Evolutionary conservation across 805 yeast genomes (phyloP).

Genomic region (Ogataea chonburiensis): DNA sequence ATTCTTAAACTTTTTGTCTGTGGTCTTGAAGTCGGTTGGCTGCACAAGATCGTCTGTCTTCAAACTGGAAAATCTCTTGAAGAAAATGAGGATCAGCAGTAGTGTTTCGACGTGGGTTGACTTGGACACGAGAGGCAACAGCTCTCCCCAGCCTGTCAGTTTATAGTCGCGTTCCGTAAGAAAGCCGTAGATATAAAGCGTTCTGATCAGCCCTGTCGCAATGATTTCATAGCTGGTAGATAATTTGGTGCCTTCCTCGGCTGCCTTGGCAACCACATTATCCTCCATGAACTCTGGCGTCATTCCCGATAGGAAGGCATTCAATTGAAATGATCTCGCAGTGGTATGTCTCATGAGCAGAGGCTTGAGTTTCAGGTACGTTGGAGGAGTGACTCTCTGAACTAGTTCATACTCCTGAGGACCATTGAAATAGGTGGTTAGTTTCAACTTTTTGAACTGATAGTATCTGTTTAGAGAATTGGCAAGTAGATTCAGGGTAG

Average conservation of each 20-base stretch:
- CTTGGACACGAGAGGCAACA: constrained; percentile 40
- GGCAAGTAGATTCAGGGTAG: constrained; percentile 65
- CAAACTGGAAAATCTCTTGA: constrained; percentile 36
- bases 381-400: constrained; percentile 54
- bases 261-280: constrained; percentile 18
- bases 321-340: constrained; percentile 34
- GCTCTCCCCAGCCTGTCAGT: constrained; percentile 52
- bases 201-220: constrained; percentile 54
- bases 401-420: constrained; percentile 38
- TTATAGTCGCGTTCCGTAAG: constrained; percentile 41
- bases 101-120: constrained; percentile 38
- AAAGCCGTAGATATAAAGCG: constrained; percentile 51
- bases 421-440: constrained; percentile 36
- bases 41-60: constrained; percentile 42
- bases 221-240: constrained; percentile 51
- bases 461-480: constrained; percentile 78
- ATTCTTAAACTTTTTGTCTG: constrained; percentile 38
- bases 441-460: constrained; percentile 66
- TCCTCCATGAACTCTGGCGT: constrained; percentile 33
- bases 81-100: constrained; percentile 47
- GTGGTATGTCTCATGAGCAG: constrained; percentile 33
- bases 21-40: constrained; percentile 33
- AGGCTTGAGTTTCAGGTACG: constrained; percentile 41
- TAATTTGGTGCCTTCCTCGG: constrained; percentile 34
- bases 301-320: constrained; percentile 31